Base-by-base conservation (phyloP, 2,329 filamentous ascomycete species). In the Bipolaris oryzae region DNA sequence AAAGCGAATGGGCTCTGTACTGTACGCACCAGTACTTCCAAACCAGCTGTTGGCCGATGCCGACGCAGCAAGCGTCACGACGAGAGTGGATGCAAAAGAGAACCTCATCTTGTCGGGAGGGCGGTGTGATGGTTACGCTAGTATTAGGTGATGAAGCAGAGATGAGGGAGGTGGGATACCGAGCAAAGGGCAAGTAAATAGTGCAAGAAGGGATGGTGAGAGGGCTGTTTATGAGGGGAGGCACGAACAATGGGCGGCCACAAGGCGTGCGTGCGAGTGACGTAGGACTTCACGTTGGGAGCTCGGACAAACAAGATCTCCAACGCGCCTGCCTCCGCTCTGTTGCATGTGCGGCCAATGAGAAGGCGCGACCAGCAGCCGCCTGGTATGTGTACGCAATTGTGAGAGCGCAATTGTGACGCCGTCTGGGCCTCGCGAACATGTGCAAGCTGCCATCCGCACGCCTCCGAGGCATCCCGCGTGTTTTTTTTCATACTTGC, bases 1-100 rank as follows among this genome's bases (percentile, higher is more conserved):
- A 47, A 37, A 7, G 18, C 18, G 55, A 62, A 34, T 31, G 65
- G 54, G 56, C 43, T 39, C 48, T 61, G 52, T 63, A 71, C 63
- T 61, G 41, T 68, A 74, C 90, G 70, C 84, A 96, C 93, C 89
- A 73, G 91, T 82, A 78, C 92, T 95, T 74, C 85, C 86, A 74
- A 96, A 92, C 92, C 92, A 97, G 77, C 80, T 89, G 80, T 88
- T 92, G 63, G 88, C 91, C 62, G 86, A 87, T 61, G 83, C 84
- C 72, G 91, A 86, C 38, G 89, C 85, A 73, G 90, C 89, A 56
- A 96, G 80, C 70, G 87, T 86, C 73, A 91, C 82, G 71, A 91
- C 81, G 66, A 94, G 79, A 78, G 91, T 76, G 74, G 87, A 84
- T 60, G 84, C 82, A 73, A 91, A 78, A 62, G 83, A 79, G 78